These are phyloP conservation scores for Stagonosporopsis cucurbitacearum DNA, from an alignment of 2,329 filamentous ascomycete species.

Conservation along the genomic window DNA sequence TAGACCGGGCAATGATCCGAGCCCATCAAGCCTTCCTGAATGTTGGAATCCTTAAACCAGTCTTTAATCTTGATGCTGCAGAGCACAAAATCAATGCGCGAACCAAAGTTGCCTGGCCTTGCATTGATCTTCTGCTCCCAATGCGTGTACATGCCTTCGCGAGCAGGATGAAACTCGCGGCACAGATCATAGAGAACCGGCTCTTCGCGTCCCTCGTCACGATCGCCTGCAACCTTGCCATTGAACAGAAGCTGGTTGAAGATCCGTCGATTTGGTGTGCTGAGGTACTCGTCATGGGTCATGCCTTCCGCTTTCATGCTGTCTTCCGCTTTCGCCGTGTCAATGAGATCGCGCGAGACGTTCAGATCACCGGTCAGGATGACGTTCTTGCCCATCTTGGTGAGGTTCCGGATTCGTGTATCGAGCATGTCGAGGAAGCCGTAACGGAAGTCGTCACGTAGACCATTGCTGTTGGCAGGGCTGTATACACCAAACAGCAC, in stretches of 20 bases:
- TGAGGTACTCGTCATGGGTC: conserved; percentile 74
- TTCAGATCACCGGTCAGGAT: conserved; percentile 90
- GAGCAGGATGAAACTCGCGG: conserved; percentile 77
- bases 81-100: conserved; percentile 91
- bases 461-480: conserved; percentile 86
- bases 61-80: conserved; percentile 78
- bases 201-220: conserved; percentile 72
- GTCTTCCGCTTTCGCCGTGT: conserved; percentile 78
- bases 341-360: conserved; percentile 71
- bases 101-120: conserved; percentile 92
- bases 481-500: conserved; percentile 92
- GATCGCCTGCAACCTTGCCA: conserved; percentile 70
- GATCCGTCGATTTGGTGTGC: conserved; percentile 72
- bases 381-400: conserved; percentile 80
- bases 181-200: conserved; percentile 85
- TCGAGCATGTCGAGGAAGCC: conserved; percentile 83
- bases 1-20: conserved; percentile 98
- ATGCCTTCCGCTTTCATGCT: conserved; percentile 72
- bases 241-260: conserved; percentile 86
- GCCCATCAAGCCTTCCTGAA: conserved; percentile 91
- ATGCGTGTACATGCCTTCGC: conserved; percentile 93
- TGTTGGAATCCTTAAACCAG: conserved; percentile 83
- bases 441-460: conserved; percentile 80
- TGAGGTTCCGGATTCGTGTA: conserved; percentile 81
- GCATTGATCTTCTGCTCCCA: conserved; percentile 96